These are phyloP conservation scores for Begonia peltatifolia DNA, from an alignment of 306 rosid species.

Conservation along the genomic window DNA sequence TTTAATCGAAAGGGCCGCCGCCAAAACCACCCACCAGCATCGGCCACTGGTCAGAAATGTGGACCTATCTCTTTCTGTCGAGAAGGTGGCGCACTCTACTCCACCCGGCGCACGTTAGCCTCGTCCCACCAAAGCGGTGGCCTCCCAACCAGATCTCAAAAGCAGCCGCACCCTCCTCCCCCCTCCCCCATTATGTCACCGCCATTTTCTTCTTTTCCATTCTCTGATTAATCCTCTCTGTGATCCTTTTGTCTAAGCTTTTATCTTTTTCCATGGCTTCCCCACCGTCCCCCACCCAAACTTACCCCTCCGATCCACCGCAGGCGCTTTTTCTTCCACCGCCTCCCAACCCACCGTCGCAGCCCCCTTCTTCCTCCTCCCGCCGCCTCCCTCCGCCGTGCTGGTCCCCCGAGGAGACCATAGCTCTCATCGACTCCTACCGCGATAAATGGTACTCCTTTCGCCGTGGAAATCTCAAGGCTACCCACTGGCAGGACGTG, in stretches of 20 bases:
- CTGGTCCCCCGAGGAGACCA: slow-evolving; percentile 82
- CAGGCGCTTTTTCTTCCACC: slow-evolving; percentile 28
- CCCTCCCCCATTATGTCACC: slow-evolving; percentile 16
- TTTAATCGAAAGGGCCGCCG: too few species aligned
- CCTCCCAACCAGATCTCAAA: slow-evolving; percentile 40
- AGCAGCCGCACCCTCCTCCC: slow-evolving; percentile 57
- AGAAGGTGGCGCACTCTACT: slow-evolving; percentile 11
- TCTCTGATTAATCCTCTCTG: slow-evolving; percentile 8
- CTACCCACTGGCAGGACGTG: slow-evolving; percentile 93
- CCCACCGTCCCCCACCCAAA: slow-evolving; percentile 19
- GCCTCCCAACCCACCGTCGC: slow-evolving; percentile 9
- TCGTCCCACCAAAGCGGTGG: slow-evolving; percentile 67
- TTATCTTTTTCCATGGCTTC: slow-evolving; percentile 25
- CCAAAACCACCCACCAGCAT: too few species aligned
- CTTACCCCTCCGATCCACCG: slow-evolving; percentile 13
- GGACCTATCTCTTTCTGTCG: too few species aligned
- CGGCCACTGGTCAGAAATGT: too few species aligned
- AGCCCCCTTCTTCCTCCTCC: slow-evolving; percentile 22
- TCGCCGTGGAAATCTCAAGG: slow-evolving; percentile 77
- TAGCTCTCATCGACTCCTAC: slow-evolving; percentile 71
- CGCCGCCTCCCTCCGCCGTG: slow-evolving; percentile 93
- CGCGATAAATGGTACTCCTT: slow-evolving; percentile 89
- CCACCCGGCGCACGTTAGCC: slow-evolving; percentile 34
- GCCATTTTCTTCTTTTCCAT: slow-evolving; percentile 17
- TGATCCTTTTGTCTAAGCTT: slow-evolving; percentile 1